Evolutionary conservation across 2,329 filamentous ascomycete species (phyloP), one percentile per base, ranked within the genome.

Genomic region (Ophiostoma triangulosporum): DNA sequence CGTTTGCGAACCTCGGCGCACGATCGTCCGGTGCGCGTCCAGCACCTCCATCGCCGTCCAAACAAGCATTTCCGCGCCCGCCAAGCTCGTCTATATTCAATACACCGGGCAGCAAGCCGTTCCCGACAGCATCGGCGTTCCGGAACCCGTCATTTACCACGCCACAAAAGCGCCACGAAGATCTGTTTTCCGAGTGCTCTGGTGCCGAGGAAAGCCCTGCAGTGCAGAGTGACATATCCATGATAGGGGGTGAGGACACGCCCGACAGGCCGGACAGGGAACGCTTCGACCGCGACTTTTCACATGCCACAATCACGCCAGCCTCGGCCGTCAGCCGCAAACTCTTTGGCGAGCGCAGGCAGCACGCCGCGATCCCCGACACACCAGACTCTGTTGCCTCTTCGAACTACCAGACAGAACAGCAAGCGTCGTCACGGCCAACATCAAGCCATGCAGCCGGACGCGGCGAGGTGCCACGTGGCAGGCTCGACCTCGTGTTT

Each of bases 121-220:
- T 69, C 69, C 55, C 58, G 3, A 0, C 75, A 73, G 77, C 78
- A 0, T 69, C 76, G 14, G 69, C 73, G 0, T 83, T 83, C 57
- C 75, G 80, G 22, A 83, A 83, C 59, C 77, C 80, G 1, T 75
- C 79, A 3, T 84, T 84, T 58, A 81, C 76, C 2, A 84, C 80
- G 0, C 80, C 80, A 0, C 75, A 80, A 49, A 77, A 74, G 55
- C 73, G 75, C 0, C 69, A 76, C 56, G 77, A 82, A 33, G 71
- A 77, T 32, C 62, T 70, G 3, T 66, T 77, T 49, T 79, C 78
- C 3, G 78, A 81, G 60, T 67, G 69, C 38, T 81, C 78, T 3
- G 73, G 74, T 27, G 72, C 74, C 43, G 80, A 84, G 57, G 76
- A 77, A 17, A 83, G 80, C 57, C 80, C 80, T 17, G 76, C 75